These are phyloP conservation scores for Cardamine chenopodiifolia DNA, from an alignment of 345 rosid species.

Conservation along the genomic window DNA sequence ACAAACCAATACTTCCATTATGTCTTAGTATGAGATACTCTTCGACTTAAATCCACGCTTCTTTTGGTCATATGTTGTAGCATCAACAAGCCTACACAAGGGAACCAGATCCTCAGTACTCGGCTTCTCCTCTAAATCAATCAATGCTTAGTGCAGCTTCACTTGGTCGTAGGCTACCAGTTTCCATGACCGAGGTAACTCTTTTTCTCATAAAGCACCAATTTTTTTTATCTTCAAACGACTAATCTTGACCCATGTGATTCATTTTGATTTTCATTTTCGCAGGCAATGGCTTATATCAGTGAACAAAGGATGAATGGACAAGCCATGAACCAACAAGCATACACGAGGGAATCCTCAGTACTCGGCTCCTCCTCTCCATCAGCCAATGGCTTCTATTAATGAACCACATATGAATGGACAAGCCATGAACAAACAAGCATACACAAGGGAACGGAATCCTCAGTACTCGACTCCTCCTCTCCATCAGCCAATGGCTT, in stretches of 20 bases:
- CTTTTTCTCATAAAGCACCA: no score
- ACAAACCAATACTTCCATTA: background rate
- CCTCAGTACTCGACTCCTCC: constrained; percentile 68
- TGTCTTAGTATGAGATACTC: constrained; percentile 4
- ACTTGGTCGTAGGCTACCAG: no score
- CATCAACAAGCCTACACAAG: constrained; percentile 61
- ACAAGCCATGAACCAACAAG: constrained; percentile 48
- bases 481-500: constrained; percentile 47
- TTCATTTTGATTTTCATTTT: no score
- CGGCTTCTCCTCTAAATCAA: constrained; percentile 62
- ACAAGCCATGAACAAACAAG: constrained; percentile 45
- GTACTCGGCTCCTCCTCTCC: constrained; percentile 63
- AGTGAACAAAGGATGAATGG: constrained; percentile 46
- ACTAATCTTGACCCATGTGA: no score
- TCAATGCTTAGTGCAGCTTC: background rate
- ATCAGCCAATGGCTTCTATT: constrained; percentile 51
- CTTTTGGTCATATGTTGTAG: background rate
- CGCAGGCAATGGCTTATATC: constrained; percentile 37
- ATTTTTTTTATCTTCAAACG: no score
- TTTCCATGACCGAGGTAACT: no score
- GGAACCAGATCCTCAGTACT: constrained; percentile 65
- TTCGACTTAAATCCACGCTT: background rate
- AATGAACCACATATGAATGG: constrained; percentile 46
- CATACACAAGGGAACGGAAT: constrained; percentile 65
- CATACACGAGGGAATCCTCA: constrained; percentile 64